phyloP scores from a whole-genome alignment of 2,329 filamentous ascomycete genomes.

The Penicillium crustosum region DNA sequence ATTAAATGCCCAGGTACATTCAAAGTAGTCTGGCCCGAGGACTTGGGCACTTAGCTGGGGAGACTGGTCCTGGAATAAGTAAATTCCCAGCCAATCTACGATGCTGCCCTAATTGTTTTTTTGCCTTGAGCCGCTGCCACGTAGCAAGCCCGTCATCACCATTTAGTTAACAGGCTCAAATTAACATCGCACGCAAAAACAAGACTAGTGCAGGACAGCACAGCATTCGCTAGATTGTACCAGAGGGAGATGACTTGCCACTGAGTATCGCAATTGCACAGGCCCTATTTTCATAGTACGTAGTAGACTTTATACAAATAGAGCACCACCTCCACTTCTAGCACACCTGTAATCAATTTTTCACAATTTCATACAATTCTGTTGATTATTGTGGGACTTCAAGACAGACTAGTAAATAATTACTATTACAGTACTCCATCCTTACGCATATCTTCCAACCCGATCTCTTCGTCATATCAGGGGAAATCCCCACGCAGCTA shows the following conservation, averaged over 20 bases:
- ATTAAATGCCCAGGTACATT: not conserved
- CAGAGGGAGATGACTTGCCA: not conserved
- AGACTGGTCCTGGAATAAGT: not conserved
- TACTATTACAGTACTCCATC: slow-evolving; percentile 1
- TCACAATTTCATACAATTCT: not conserved
- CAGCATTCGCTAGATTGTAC: not conserved
- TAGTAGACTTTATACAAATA: not conserved
- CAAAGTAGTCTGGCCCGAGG: not conserved
- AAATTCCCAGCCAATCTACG: not conserved
- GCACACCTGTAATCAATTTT: not conserved
- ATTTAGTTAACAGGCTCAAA: not conserved
- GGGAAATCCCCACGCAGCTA: slow-evolving; percentile 12
- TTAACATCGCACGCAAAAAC: not conserved
- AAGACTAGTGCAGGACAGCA: not conserved
- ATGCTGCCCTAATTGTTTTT: not conserved
- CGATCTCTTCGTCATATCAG: slow-evolving; percentile 19
- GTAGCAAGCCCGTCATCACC: slow-evolving; percentile 8
- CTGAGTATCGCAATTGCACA: not conserved
- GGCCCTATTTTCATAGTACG: not conserved
- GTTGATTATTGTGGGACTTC: not conserved
- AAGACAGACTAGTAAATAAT: slow-evolving; percentile 1
- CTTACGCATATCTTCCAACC: not conserved
- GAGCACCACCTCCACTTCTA: not conserved
- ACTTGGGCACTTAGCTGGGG: slow-evolving; percentile 13
- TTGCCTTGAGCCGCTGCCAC: slow-evolving; percentile 17